Base-by-base conservation (phyloP, 2,329 filamentous ascomycete genomes). In the Penicillium sp. region DNA sequence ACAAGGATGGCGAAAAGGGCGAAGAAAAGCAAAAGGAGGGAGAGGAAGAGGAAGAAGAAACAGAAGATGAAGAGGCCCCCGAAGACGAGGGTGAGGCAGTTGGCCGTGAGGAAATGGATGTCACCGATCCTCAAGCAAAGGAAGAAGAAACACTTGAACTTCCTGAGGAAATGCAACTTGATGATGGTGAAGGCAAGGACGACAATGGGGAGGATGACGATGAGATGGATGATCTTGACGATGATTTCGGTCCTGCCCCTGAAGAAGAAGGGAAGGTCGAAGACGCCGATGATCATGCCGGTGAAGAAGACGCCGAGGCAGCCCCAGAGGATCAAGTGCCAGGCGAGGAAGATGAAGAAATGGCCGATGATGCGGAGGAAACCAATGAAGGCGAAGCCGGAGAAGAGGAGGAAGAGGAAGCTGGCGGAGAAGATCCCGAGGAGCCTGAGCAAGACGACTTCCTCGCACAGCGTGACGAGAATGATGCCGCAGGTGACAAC, bases 131-230 rank as follows among this genome's bases (percentile, higher is more conserved):
- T 50, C 88, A 93, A 66, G 84, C 90, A 2, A 84, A 93, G 65
- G 88, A 96, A 70, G 87, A 91, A 65, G 87, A 96, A 59, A 87
- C 88, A 2, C 79, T 96, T 58, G 91, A 92, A 45, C 79, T 96
- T 23, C 92, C 92, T 0, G 92, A 96, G 41, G 91, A 96, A 62
- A 88, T 97, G 81, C 87, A 95, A 56, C 82, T 94, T 54, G 88
- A 93, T 62, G 88, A 84, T 9, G 79, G 90, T 29, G 83, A 84
- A 33, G 79, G 84, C 48, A 83, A 83, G 5, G 79, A 89, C 52
- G 76, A 74, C 11, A 76, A 78, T 53, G 75, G 78, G 46, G 75
- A 66, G n/a, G 69, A 60, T 16, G 70, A 71, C 49, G 74, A 76
- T 58, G 75, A 78, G 39, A 72, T 81, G 55, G 77, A 81, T 47